phyloP scores from a whole-genome alignment of 768 basidiomycete genomes.

The Tylopilus vinaceipallidus region DNA sequence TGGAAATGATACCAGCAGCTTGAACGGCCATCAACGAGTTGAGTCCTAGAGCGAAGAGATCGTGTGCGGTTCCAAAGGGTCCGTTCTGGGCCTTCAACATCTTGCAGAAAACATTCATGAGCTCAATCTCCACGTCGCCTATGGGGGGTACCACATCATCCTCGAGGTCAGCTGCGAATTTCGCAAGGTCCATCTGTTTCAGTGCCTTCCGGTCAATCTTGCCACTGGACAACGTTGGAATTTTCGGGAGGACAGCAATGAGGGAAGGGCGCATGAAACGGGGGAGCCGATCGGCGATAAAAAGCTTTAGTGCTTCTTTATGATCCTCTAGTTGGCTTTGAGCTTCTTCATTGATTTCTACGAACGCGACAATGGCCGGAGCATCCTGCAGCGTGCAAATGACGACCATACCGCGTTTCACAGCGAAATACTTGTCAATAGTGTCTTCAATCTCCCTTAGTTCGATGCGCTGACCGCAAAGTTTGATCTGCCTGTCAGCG shows the following conservation, averaged over 20 bases:
- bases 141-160: slow-evolving; percentile 24
- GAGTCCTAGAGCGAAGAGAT: slow-evolving; percentile 30
- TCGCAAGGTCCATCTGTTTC: slow-evolving; percentile 26
- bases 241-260: slow-evolving; percentile 22
- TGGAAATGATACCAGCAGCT: slow-evolving; percentile 28
- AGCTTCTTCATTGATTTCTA: slow-evolving; percentile 20
- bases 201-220: slow-evolving; percentile 30
- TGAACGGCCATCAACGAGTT: slow-evolving; percentile 35
- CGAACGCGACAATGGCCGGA: slow-evolving; percentile 31
- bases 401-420: slow-evolving; percentile 23
- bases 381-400: slow-evolving; percentile 29
- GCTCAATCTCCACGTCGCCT: slow-evolving; percentile 27
- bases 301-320: slow-evolving; percentile 21
- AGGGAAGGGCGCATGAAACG: slow-evolving; percentile 34
- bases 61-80: slow-evolving; percentile 27
- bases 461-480: slow-evolving; percentile 35
- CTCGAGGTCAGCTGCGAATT: slow-evolving; percentile 21
- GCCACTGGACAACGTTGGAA: slow-evolving; percentile 26
- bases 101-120: slow-evolving; percentile 26
- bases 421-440: slow-evolving; percentile 23
- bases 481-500: slow-evolving; percentile 34
- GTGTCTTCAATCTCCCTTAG: slow-evolving; percentile 34
- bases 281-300: slow-evolving; percentile 30
- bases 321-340: slow-evolving; percentile 18
- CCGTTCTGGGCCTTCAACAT: slow-evolving; percentile 20